Base-by-base conservation (phyloP, 2,329 filamentous ascomycete genomes). In the Teratosphaeria zuluensis region DNA sequence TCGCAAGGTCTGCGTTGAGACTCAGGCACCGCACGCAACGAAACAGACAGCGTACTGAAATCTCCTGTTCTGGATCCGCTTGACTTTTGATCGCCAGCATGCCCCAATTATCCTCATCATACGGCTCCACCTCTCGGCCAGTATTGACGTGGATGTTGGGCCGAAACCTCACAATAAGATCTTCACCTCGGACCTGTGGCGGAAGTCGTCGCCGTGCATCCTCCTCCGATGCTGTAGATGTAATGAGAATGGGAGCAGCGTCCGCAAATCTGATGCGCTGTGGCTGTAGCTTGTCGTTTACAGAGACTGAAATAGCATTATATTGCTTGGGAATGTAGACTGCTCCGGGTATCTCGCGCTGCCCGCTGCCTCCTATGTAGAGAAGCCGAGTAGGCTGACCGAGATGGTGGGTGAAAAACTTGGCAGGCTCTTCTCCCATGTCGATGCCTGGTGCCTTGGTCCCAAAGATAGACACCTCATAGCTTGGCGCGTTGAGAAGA, bases 71-170 rank as follows among this genome's bases (percentile, higher is more conserved):
- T 11, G 59, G 57, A 51, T 70, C 69, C 2, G 59, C 57, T 46
- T 67, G 66, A 1, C 68, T 69, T 12, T 65, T 60, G n/a, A 71
- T 69, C 3, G 65, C 64, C 6, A 71, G 63, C 63, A 69, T 66
- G 51, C 65, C 63, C 69, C 69, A 71, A n/a, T 57, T 58, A 32
- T 71, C 69, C 57, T 71, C 69, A 30, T 70, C 69, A 55, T 69
- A 71, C 1, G 69, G 61, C 11, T 59, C 61, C 6, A 65, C 64
- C 54, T 70, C 69, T 11, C 62, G 55, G 9, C 63, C 68, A 24
- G 69, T 68, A 51, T 71, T 68, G 24, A 71, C 67, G 56, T 71
- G 69, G 4, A 71, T 65, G 55, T 71, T 71, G 0, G 69, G 69
- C 8, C 69, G 64, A 31, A 71, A 70, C 21, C 69, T 61, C 3